These are phyloP conservation scores for Dictyostelium firmibasis DNA, from an alignment of 78 protist species.

Conservation along the genomic window DNA sequence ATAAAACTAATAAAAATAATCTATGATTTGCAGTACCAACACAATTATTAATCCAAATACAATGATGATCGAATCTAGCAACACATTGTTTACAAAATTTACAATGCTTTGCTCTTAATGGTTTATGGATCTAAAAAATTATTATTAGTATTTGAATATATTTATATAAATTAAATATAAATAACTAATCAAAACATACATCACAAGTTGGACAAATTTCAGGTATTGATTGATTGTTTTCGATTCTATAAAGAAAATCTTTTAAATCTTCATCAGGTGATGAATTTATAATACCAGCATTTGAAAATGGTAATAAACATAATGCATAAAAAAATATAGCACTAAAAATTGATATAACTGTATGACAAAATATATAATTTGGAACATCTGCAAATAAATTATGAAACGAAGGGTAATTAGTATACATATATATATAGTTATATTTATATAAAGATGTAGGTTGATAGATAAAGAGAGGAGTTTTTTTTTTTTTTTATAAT, in stretches of 20 bases:
- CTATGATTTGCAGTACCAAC: slow-evolving; percentile 73
- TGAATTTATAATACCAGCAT: slow-evolving; percentile 64
- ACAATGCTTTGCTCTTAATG: slow-evolving; percentile 85
- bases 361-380: slow-evolving; percentile 10
- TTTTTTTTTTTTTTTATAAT: background rate
- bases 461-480: too few species aligned
- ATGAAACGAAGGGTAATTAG: background rate
- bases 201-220: slow-evolving; percentile 62
- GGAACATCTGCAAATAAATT: background rate
- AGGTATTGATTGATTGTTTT: background rate
- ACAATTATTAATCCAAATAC: slow-evolving; percentile 86
- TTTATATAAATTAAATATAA: background rate
- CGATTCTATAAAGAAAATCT: slow-evolving; percentile 1
- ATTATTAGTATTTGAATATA: too few species aligned
- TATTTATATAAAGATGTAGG: too few species aligned
- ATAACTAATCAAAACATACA: too few species aligned
- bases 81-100: slow-evolving; percentile 78
- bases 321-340: slow-evolving; percentile 31
- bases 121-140: slow-evolving; percentile 40
- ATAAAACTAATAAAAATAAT: slow-evolving; percentile 19
- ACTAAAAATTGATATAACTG: slow-evolving; percentile 22
- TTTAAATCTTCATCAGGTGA: slow-evolving; percentile 33
- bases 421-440: background rate
- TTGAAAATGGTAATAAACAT: slow-evolving; percentile 43
- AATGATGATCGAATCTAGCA: slow-evolving; percentile 83